phyloP scores from a whole-genome alignment of 1,139 yeast species.

The Diutina siamensis region DNA sequence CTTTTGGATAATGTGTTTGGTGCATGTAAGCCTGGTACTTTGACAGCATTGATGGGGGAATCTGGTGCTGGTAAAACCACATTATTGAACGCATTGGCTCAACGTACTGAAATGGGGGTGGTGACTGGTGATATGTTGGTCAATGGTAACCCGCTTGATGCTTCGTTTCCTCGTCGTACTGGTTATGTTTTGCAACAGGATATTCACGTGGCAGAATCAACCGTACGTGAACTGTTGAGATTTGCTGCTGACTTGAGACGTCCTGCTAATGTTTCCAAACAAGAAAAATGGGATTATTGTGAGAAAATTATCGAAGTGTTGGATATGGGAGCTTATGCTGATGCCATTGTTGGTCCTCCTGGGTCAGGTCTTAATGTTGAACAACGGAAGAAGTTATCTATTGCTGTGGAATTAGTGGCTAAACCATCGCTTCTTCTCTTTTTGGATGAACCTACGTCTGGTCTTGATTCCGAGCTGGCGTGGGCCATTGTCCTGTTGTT shows the following conservation, averaged over 20 bases:
- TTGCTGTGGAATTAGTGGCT: slow-evolving; percentile 82
- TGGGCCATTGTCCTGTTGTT: slow-evolving; percentile 75
- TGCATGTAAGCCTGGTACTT: slow-evolving; percentile 59
- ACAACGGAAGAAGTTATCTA: slow-evolving; percentile 74
- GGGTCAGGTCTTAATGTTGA: slow-evolving; percentile 75
- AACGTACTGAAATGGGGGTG: slow-evolving; percentile 69
- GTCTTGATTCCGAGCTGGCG: slow-evolving; percentile 85
- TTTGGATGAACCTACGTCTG: slow-evolving; percentile 89
- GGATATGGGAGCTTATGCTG: slow-evolving; percentile 66
- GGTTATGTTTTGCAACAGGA: slow-evolving; percentile 84
- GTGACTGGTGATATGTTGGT: slow-evolving; percentile 69
- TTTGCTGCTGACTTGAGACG: slow-evolving; percentile 71
- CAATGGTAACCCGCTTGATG: slow-evolving; percentile 56
- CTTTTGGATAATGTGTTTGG: slow-evolving; percentile 64
- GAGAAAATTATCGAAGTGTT: slow-evolving; percentile 57
- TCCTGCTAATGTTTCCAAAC: slow-evolving; percentile 37
- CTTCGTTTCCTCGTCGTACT: slow-evolving; percentile 68
- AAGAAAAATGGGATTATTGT: slow-evolving; percentile 59
- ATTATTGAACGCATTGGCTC: slow-evolving; percentile 58
- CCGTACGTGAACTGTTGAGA: slow-evolving; percentile 67
- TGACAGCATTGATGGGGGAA: slow-evolving; percentile 59
- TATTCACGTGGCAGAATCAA: slow-evolving; percentile 57
- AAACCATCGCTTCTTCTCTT: slow-evolving; percentile 72
- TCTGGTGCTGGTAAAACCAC: slow-evolving; percentile 88
- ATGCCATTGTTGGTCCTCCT: slow-evolving; percentile 74